phyloP scores from a whole-genome alignment of 352 stramenopile genomes.

The Phytophthora capsici region DNA sequence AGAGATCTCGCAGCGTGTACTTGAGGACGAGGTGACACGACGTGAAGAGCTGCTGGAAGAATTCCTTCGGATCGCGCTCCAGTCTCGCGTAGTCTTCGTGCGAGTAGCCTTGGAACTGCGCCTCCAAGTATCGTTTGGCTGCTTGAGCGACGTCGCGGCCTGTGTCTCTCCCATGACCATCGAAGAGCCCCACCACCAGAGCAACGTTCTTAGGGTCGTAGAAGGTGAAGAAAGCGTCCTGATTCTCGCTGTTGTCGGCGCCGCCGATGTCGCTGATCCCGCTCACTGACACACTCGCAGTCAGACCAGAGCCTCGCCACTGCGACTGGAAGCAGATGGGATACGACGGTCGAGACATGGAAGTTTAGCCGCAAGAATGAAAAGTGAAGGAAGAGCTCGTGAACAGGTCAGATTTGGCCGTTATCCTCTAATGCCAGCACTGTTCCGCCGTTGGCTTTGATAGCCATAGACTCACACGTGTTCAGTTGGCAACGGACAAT shows the following conservation, averaged over 20 bases:
- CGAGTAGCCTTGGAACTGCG: slow-evolving; percentile 60
- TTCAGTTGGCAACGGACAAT: slow-evolving; percentile 11
- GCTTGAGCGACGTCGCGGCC: slow-evolving; percentile 71
- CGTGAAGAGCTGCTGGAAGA: slow-evolving; percentile 59
- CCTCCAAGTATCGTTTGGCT: slow-evolving; percentile 68
- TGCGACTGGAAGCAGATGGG: slow-evolving; percentile 31
- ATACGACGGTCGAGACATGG: slow-evolving; percentile 14
- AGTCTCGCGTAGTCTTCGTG: slow-evolving; percentile 56
- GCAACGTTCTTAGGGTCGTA: slow-evolving; percentile 39
- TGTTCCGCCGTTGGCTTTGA: slow-evolving; percentile 18
- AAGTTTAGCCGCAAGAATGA: slow-evolving; percentile 5
- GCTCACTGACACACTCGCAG: slow-evolving; percentile 40
- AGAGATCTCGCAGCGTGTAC: slow-evolving; percentile 63
- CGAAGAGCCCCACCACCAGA: slow-evolving; percentile 82
- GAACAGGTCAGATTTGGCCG: slow-evolving; percentile 11
- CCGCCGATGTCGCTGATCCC: slow-evolving; percentile 67
- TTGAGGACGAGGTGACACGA: slow-evolving; percentile 72
- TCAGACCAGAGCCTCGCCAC: slow-evolving; percentile 5
- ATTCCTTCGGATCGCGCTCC: slow-evolving; percentile 53
- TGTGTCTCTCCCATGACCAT: slow-evolving; percentile 85
- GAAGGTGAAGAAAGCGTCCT: slow-evolving; percentile 90
- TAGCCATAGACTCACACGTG: background rate
- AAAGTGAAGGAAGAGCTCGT: slow-evolving; percentile 14
- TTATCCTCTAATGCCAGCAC: slow-evolving; percentile 15
- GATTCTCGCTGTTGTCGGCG: slow-evolving; percentile 73